Conservation (phyloP, 768 basidiomycete genomes). For the Gloeophyllum trabeum region DNA sequence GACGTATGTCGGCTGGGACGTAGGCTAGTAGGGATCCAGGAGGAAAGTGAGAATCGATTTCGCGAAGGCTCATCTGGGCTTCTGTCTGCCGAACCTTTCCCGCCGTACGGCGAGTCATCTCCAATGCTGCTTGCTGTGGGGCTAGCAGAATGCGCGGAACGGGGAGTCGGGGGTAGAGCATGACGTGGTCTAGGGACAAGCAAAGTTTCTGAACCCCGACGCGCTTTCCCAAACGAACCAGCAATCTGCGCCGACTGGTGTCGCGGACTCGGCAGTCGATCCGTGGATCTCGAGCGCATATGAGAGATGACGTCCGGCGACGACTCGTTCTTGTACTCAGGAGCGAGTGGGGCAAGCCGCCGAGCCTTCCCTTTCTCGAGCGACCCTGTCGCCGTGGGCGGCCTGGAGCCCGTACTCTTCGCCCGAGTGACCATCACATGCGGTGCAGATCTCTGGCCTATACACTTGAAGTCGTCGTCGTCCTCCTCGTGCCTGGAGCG, state of each 20-base stretch:
- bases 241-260: neutral
- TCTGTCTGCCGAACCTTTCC: neutral
- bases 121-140: neutral
- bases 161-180: conserved; percentile 14
- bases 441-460: too few species aligned
- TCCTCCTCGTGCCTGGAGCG: too few species aligned
- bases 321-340: too few species aligned
- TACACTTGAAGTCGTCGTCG: too few species aligned
- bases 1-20: conserved; percentile 10
- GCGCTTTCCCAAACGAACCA: conserved; percentile 7
- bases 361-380: too few species aligned
- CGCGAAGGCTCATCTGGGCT: neutral
- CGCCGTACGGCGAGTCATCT: neutral
- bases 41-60: conserved; percentile 18
- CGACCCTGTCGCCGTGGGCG: too few species aligned
- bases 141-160: conserved; percentile 15
- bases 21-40: conserved; percentile 15
- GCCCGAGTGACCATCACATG: too few species aligned
- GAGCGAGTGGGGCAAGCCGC: too few species aligned
- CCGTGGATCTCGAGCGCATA: neutral
- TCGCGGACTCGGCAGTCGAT: neutral
- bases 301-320: too few species aligned
- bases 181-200: conserved; percentile 7
- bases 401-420: conserved; percentile 18
- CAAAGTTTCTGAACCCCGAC: conserved; percentile 22